Evolutionary conservation across 176 grass and related monocot genomes (phyloP), one percentile per base, ranked within the genome.

Genomic region (Thalia dealbata): DNA sequence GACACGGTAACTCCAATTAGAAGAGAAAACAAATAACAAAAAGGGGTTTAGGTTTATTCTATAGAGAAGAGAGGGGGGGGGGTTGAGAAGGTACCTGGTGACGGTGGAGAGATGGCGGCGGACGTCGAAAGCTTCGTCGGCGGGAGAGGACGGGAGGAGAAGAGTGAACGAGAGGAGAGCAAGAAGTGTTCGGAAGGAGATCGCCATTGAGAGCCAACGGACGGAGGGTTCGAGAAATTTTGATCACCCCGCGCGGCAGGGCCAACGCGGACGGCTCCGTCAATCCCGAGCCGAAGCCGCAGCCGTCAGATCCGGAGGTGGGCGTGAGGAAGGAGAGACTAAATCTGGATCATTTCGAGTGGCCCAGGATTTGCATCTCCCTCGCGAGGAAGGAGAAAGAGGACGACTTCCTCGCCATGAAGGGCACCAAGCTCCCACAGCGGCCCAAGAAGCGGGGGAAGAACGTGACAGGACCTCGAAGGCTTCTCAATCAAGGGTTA

Each of bases 91-190:
- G 46, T 7, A 92, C 95, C 95, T 91, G 76, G 95, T 88, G 78
- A 99, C 90, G 58, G 95, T 99, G 64, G 90, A 93, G 83, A 99
- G 90, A 83, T 99, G 90, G 26, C 83, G 85, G 48, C 95, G 84
- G 71, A 99, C 90, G 70, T 93, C 90, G 83, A 99, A 90, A 2
- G 67, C 3, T 18, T 67, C 56, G 25, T 74, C 67, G 22, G 54
- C 79, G 41, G 67, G 54, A 27, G 75, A 19, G 23, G 22, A 51
- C 54, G 79, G 26, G 21, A 72, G 50, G 67, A 76, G 76, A 14
- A 63, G 56, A 29, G 23, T 15, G 13, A 21, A 44, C 51, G 73
- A 71, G 60, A 77, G 55, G 63, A 84, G 61, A 79, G 88, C 60
- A 66, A 84, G 46, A 51, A 85, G 70, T 15, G 63, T 7, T 27